These are phyloP conservation scores for Candida berthetii DNA, from an alignment of 805 yeast genomes.

Conservation along the genomic window DNA sequence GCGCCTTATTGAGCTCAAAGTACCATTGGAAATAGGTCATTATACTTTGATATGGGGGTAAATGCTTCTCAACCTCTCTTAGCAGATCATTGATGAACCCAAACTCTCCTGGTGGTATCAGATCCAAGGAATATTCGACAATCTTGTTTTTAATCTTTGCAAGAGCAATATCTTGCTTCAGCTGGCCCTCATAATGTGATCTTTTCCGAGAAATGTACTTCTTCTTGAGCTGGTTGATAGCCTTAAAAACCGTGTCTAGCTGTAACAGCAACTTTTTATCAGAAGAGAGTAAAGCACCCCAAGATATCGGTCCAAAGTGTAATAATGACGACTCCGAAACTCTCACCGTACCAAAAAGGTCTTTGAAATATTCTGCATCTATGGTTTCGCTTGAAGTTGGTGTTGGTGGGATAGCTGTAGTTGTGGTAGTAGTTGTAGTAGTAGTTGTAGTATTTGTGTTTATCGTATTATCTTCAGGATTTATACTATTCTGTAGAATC, in stretches of 20 bases:
- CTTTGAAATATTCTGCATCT: too few species aligned
- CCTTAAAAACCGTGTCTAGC: not conserved
- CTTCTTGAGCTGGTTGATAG: not conserved
- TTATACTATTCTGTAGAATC: too few species aligned
- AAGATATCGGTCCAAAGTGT: not conserved
- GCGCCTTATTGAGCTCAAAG: not conserved
- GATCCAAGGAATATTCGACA: not conserved
- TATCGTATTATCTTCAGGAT: too few species aligned
- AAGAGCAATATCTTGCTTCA: not conserved
- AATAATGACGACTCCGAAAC: not conserved
- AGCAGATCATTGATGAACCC: not conserved
- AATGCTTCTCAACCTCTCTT: not conserved
- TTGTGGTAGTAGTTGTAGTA: too few species aligned
- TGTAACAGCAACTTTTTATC: not conserved
- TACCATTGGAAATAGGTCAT: not conserved
- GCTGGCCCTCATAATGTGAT: not conserved
- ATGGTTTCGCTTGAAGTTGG: not conserved
- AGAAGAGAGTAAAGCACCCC: not conserved
- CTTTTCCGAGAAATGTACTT: not conserved
- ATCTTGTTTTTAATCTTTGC: not conserved
- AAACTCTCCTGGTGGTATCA: not conserved
- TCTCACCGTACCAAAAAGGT: not conserved
- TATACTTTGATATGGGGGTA: slow-evolving; percentile 1
- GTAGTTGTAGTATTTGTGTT: too few species aligned
- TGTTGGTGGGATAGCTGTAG: too few species aligned